Base-by-base conservation (phyloP, 495 filamentous ascomycete genomes). In the Neurospora sp. region DNA sequence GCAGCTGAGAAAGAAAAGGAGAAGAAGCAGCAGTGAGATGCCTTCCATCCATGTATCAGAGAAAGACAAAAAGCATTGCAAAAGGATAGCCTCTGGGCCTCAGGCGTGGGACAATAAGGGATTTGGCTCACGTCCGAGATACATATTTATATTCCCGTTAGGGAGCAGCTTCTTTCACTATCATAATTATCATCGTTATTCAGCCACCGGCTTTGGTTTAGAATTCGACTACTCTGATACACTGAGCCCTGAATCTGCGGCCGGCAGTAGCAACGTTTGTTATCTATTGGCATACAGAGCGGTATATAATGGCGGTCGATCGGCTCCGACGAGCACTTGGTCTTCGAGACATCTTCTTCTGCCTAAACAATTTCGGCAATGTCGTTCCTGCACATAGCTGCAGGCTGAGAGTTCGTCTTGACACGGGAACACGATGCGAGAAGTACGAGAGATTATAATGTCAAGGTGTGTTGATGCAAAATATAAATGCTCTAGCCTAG, bases 11-110 rank as follows among this genome's bases (percentile, higher is more conserved):
- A 72, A 66, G 76, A 74, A 11, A 70, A 39, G 5, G 75, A 70
- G 72, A 82, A 81, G 77, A 82, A 83, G 74, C 75, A 73, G 42
- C 74, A 80, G 69, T 81, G 72, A 69, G 14, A 4, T 27, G 9
- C 1, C 7, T 27, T 16, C 12, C 4, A 2, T 35, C 9, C 7
- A 2, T 35, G 27, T 18, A 35, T 7, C 0, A 35, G 6, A 66
- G 12, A 37, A 62, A 66, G 35, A 16, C 54, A 8, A 18, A 66
- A 66, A 37, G 14, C 1, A 66, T 66, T 66, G 27, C 6, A 66
- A 2, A 37, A 35, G 12, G 54, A 14, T 1, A 31, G 14, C 27
- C 54, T 35, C 27, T 66, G 7, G 6, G 7, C 23, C 23, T 8
- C 14, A 9, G 54, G 7, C 6, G 14, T 66, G 27, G 23, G 10